Base-by-base conservation (phyloP, 1,284 basidiomycete species). In the Rhodotorula mucilaginosa region DNA sequence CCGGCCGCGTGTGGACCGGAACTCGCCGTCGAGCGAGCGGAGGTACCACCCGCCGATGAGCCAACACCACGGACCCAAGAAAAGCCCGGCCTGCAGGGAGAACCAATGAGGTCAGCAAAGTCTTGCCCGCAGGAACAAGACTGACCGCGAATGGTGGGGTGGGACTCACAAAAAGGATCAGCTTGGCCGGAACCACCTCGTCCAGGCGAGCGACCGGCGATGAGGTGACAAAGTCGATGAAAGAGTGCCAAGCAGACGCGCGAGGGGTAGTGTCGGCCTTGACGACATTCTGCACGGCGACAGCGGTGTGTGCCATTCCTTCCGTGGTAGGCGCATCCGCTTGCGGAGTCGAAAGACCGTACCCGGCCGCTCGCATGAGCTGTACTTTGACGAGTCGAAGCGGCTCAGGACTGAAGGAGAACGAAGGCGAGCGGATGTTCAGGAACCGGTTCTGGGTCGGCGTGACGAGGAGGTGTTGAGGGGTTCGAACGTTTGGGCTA, bases 31-130 rank as follows among this genome's bases (percentile, higher is more conserved):
- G 8, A 44, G 21, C 7, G 60, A 48, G 16, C 76, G 66, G 13
- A 77, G 47, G 59, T 63, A 77, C 76, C 76, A 77, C n/a, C 76
- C 76, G 21, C 74, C 76, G 44, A 77, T 57, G 56, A 77, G 64
- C 70, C 70, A 77, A 31, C 62, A 70, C 76, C 76, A 77, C 2
- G 76, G 76, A 4, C 74, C 75, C 26, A 75, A 46, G 26, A 63
- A 29, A 65, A 75, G 74, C 19, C 76, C 76, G 10, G 67, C 70
- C 67, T 72, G 56, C 44, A 44, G 23, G 3, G n/a, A 18, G 34
- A 0, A 0, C 7, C 18, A n/a, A 34, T 26, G 3, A 10, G 23
- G 23, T 39, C 16, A 52, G 29, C 44, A 39, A 39, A 26, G 29
- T 16, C 23, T 49, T 44, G 18, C 19, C 10, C 7, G 23, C 21